A percentile compares a stretch with the other conserved stretches of the same genome.
Evolutionary conservation across 2,329 filamentous ascomycete genomes (phyloP).

Genomic region (Aureobasidium sp.): DNA sequence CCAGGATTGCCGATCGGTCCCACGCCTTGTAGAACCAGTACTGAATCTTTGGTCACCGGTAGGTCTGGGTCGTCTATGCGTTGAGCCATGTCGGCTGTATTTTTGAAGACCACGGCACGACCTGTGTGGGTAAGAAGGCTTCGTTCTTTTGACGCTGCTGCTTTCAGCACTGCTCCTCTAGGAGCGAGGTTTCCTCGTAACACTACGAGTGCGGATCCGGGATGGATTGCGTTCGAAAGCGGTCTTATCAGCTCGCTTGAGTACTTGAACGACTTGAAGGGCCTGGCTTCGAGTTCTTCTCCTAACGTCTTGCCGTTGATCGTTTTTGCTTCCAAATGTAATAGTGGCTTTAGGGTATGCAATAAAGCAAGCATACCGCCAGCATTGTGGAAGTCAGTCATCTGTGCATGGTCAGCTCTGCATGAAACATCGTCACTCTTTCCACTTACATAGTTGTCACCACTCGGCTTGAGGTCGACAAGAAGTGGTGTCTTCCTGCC

Average conservation of each 20-base stretch:
- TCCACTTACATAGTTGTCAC: constrained; percentile 31
- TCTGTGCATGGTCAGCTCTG: constrained; percentile 18
- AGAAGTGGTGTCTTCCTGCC: constrained; percentile 40
- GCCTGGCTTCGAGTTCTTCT: constrained; percentile 35
- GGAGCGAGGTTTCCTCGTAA: constrained; percentile 43
- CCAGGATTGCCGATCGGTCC: constrained; percentile 45
- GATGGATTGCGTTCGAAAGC: constrained; percentile 38
- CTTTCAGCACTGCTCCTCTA: constrained; percentile 43
- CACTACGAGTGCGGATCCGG: constrained; percentile 38
- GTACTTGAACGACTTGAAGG: constrained; percentile 35
- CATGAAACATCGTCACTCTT: not conserved
- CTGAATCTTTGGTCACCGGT: constrained; percentile 35
- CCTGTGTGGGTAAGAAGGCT: constrained; percentile 38
- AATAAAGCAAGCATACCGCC: constrained; percentile 44
- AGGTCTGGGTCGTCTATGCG: constrained; percentile 41
- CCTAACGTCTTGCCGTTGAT: constrained; percentile 42
- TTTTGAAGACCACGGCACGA: constrained; percentile 41
- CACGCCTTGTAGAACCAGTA: constrained; percentile 42
- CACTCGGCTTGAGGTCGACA: constrained; percentile 46
- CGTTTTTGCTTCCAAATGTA: constrained; percentile 39
- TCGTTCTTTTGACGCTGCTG: constrained; percentile 42
- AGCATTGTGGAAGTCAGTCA: constrained; percentile 48
- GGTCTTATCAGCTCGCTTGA: constrained; percentile 38
- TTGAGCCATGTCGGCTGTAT: constrained; percentile 37
- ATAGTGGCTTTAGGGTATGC: constrained; percentile 38